Percentiles rank a stretch among this genome's conserved stretches.
phyloP scores from a whole-genome alignment of 1,284 basidiomycete genomes.

The Exobasidium cylindrosporum region DNA sequence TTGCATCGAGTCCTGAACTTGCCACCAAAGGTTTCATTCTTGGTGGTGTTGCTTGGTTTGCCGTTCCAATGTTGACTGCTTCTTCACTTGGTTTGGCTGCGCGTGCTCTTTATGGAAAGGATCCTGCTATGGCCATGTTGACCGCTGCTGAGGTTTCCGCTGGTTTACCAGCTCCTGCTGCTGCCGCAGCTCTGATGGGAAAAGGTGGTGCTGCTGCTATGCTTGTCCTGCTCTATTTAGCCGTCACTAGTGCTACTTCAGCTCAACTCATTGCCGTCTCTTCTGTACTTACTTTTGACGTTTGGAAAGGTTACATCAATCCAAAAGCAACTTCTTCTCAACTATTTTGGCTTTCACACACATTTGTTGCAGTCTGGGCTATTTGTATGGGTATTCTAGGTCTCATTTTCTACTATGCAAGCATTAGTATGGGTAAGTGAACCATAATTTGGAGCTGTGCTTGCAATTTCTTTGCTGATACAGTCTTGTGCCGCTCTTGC shows the following conservation, averaged over 20 bases:
- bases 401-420: conserved; percentile 81
- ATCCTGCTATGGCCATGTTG: conserved; percentile 36
- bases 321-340: conserved; percentile 64
- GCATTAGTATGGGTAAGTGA: conserved; percentile 73
- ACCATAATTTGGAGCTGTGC: too few species aligned
- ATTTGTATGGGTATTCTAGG: conserved; percentile 74
- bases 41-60: conserved; percentile 75
- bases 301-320: conserved; percentile 69
- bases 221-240: conserved; percentile 66
- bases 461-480: too few species aligned
- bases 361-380: conserved; percentile 65
- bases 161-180: conserved; percentile 50
- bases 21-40: conserved; percentile 83
- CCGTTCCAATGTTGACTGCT: conserved; percentile 64
- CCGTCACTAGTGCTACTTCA: conserved; percentile 74
- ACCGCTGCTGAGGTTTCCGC: conserved; percentile 34
- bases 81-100: conserved; percentile 64
- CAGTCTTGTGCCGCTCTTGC: neutral
- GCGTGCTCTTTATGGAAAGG: conserved; percentile 57
- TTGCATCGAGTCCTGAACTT: conserved; percentile 76
- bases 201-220: conserved; percentile 71
- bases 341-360: conserved; percentile 66
- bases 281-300: conserved; percentile 59
- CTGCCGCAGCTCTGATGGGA: conserved; percentile 70
- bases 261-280: conserved; percentile 84